Evolutionary conservation across 345 rosid genomes (phyloP).

Genomic region (Ceriops tagal): DNA sequence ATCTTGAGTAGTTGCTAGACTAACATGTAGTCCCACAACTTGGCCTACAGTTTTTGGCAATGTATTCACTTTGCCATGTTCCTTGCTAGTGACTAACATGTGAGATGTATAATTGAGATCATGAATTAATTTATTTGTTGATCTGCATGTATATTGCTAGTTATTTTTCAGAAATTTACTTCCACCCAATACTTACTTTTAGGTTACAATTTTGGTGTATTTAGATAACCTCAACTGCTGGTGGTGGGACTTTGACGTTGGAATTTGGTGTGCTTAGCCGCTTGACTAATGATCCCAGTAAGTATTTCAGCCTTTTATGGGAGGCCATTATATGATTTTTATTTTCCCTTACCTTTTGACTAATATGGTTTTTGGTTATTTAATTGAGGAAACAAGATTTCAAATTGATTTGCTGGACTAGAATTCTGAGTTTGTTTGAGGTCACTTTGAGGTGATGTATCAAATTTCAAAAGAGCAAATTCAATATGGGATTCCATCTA

Average conservation of each 20-base stretch:
- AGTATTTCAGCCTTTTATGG: slow-evolving; percentile 14
- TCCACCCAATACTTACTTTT: neutral
- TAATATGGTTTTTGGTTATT: slow-evolving; percentile 1
- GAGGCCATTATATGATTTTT: neutral
- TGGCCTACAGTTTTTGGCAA: neutral
- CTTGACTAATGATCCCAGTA: slow-evolving; percentile 92
- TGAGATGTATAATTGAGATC: neutral
- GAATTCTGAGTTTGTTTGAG: neutral
- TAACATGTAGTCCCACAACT: too few species aligned
- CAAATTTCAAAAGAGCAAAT: too few species aligned
- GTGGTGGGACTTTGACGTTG: slow-evolving; percentile 96
- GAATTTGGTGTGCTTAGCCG: slow-evolving; percentile 94
- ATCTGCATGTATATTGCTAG: neutral
- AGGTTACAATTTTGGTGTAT: slow-evolving; percentile 20
- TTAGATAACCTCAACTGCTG: slow-evolving; percentile 97
- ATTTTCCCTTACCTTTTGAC: neutral
- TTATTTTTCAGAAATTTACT: neutral
- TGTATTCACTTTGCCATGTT: neutral
- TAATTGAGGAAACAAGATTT: neutral
- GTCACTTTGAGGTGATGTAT: too few species aligned
- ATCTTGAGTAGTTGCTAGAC: neutral
- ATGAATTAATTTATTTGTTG: neutral
- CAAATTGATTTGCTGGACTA: neutral
- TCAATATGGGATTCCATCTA: too few species aligned
- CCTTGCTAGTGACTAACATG: neutral